A percentile compares a stretch with the other conserved stretches of the same genome.
Evolutionary conservation across 1,284 basidiomycete species (phyloP).

Genomic region (Testicularia cyperi): DNA sequence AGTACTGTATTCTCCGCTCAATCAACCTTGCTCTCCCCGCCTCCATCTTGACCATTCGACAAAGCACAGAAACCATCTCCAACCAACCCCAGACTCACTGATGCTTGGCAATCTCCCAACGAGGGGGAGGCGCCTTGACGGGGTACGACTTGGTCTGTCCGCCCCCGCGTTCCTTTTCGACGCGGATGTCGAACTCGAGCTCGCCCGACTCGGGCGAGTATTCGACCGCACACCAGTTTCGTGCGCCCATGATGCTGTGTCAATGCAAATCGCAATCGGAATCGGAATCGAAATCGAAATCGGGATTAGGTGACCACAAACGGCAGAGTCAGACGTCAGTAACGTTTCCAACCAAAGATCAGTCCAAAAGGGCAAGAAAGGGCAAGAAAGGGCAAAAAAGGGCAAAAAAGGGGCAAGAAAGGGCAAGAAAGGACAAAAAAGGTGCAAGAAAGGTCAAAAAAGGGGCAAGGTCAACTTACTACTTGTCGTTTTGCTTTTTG

Average conservation of each 20-base stretch:
- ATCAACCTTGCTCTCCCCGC: too few relatives aligned
- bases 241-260: conserved; percentile 73
- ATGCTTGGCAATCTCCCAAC: conserved; percentile 22
- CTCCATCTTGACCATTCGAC: too few relatives aligned
- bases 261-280: not conserved
- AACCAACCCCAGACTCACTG: conserved; percentile 1
- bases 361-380: too few relatives aligned
- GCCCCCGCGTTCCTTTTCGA: conserved; percentile 66
- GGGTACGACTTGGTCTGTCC: conserved; percentile 52
- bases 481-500: conserved; percentile 67
- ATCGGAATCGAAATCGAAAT: not conserved
- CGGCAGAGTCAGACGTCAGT: too few relatives aligned
- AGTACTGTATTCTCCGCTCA: too few relatives aligned
- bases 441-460: too few relatives aligned
- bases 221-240: conserved; percentile 84
- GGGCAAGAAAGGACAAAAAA: too few relatives aligned
- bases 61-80: not conserved
- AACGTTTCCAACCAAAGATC: too few relatives aligned
- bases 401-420: too few relatives aligned
- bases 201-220: conserved; percentile 69
- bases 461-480: too few relatives aligned
- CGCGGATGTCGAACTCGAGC: conserved; percentile 79
- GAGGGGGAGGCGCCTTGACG: conserved; percentile 47
- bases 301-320: too few relatives aligned
- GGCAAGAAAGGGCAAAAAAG: too few relatives aligned